Percentiles rank a stretch among this genome's conserved stretches.
These are phyloP conservation scores for Tricholoma bakamatsutake DNA, from an alignment of 768 basidiomycete species.

Conservation along the genomic window DNA sequence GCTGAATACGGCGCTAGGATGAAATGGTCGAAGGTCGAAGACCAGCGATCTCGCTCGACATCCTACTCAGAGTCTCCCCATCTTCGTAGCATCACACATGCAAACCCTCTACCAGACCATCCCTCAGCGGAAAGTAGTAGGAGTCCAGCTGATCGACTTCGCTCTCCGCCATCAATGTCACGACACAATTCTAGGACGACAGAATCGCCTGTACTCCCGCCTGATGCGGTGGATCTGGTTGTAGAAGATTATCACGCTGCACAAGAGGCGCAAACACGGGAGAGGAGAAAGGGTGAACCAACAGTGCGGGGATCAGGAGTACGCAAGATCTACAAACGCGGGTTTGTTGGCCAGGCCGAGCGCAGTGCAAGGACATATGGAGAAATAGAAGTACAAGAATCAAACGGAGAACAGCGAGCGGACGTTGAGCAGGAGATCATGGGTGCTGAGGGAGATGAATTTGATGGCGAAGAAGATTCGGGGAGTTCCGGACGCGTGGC, in stretches of 20 bases:
- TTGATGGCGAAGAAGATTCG: conserved; percentile 20
- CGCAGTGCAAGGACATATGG: conserved; percentile 28
- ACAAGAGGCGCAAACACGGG: conserved; percentile 44
- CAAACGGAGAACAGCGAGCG: conserved; percentile 22
- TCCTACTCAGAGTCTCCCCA: conserved; percentile 21
- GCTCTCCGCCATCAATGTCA: conserved; percentile 27
- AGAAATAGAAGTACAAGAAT: conserved; percentile 36
- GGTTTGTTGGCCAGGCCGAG: conserved; percentile 34
- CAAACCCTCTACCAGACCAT: conserved; percentile 12
- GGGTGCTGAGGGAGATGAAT: conserved; percentile 26
- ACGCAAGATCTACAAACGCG: conserved; percentile 48
- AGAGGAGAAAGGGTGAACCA: conserved; percentile 62
- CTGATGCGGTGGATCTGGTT: conserved; percentile 87
- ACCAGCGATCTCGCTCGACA: conserved; percentile 9
- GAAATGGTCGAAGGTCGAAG: conserved; percentile 34
- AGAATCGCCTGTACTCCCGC: conserved; percentile 34
- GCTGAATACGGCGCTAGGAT: conserved; percentile 32
- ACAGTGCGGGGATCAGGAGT: conserved; percentile 34
- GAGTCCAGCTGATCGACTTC: conserved; percentile 18
- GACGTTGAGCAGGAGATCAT: conserved; percentile 38
- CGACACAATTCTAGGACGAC: conserved; percentile 23
- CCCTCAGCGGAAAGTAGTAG: conserved; percentile 24
- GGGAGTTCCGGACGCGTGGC: conserved; percentile 16
- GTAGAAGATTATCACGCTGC: conserved; percentile 61
- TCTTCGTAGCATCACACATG: conserved; percentile 5